These are phyloP conservation scores for Ulmus americana DNA, from an alignment of 331 rosid genomes.

Conservation along the genomic window DNA sequence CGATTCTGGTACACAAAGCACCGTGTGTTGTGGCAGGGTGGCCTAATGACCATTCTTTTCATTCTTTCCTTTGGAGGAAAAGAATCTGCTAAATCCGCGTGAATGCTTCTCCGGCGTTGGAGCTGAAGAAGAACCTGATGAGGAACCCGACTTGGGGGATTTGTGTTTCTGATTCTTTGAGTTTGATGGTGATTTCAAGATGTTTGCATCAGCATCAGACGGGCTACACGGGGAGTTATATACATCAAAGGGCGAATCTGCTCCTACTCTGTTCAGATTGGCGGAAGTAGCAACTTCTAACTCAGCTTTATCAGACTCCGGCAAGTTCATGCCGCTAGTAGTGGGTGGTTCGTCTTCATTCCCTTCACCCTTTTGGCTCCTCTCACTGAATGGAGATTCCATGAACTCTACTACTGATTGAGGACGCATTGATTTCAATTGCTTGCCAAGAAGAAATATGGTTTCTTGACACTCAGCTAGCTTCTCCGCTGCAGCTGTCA, in stretches of 20 bases:
- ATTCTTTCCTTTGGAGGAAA: conserved; percentile 73
- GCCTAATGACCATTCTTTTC: conserved; percentile 57
- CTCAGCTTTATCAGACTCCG: conserved; percentile 42
- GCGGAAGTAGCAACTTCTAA: conserved; percentile 42
- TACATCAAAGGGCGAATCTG: conserved; percentile 54
- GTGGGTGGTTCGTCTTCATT: conserved; percentile 43
- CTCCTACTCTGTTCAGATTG: conserved; percentile 33
- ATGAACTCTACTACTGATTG: conserved; percentile 40
- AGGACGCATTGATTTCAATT: conserved; percentile 72
- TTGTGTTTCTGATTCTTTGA: conserved; percentile 49
- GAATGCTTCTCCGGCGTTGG: conserved; percentile 90
- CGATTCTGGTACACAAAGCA: conserved; percentile 27
- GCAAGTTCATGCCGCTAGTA: conserved; percentile 40
- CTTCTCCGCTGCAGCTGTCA: conserved; percentile 85
- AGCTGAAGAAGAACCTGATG: conserved; percentile 56
- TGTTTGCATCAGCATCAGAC: conserved; percentile 52
- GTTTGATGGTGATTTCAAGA: conserved; percentile 48
- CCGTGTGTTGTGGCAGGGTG: conserved; percentile 18
- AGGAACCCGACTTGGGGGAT: conserved; percentile 70
- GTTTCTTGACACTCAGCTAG: conserved; percentile 98
- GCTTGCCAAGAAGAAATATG: conserved; percentile 87
- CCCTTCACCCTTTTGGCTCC: conserved; percentile 49
- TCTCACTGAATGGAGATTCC: conserved; percentile 45
- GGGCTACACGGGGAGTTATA: conserved; percentile 47
- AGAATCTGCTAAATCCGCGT: conserved; percentile 87